Evolutionary conservation across 2,329 filamentous ascomycete species (phyloP).

Genomic region (Verticillium klebahnii): DNA sequence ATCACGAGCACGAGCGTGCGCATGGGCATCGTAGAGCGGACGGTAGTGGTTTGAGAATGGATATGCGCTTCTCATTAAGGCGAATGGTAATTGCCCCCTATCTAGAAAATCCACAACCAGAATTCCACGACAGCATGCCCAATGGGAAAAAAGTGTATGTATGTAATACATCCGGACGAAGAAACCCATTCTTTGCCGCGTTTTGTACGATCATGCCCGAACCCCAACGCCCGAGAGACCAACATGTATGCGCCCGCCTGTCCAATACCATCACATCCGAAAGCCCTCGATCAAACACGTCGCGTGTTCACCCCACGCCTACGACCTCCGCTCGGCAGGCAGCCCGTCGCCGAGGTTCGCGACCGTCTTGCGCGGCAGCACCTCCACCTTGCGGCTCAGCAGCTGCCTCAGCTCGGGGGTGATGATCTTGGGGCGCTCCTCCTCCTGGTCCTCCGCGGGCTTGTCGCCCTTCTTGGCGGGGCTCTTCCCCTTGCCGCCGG

Average conservation of each 20-base stretch:
- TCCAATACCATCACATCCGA: not conserved
- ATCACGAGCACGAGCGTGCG: too few relatives aligned
- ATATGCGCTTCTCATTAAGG: too few relatives aligned
- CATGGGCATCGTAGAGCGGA: too few relatives aligned
- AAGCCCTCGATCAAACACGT: not conserved
- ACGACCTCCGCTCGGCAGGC: not conserved
- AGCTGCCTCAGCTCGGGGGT: constrained; percentile 53
- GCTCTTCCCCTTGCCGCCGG: constrained; percentile 21
- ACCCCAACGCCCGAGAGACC: not conserved
- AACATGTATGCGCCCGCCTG: not conserved
- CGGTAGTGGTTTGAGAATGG: too few relatives aligned
- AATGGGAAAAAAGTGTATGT: not conserved
- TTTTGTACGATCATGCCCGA: not conserved
- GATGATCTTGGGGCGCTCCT: constrained; percentile 39
- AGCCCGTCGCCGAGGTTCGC: not conserved
- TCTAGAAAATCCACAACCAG: too few relatives aligned
- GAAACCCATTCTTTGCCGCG: not conserved
- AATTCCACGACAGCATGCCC: too few relatives aligned
- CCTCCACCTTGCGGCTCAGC: constrained; percentile 42
- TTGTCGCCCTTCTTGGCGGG: constrained; percentile 27
- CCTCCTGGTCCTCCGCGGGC: constrained; percentile 21
- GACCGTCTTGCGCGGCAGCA: constrained; percentile 35
- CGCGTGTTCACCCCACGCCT: not conserved
- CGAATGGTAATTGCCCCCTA: too few relatives aligned
- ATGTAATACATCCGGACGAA: not conserved